A percentile compares a stretch with the other conserved stretches of the same genome.
phyloP scores from a whole-genome alignment of 768 basidiomycete species.

The Phanerochaete carnosa region DNA sequence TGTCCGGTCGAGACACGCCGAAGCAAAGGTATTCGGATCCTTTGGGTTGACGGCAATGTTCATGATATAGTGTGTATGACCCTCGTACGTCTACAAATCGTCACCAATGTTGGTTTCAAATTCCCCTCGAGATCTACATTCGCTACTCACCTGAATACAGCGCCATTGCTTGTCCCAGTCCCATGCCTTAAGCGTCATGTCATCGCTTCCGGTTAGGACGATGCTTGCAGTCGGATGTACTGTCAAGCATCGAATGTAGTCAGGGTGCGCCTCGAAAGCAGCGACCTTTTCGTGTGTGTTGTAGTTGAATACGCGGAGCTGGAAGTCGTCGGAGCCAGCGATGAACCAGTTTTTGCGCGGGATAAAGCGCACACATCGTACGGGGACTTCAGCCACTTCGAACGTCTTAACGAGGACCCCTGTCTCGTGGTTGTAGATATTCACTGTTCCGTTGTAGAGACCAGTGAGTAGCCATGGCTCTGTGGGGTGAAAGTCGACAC shows the following conservation, averaged over 20 bases:
- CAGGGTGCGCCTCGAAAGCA: constrained; percentile 95
- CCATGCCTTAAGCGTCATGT: constrained; percentile 99
- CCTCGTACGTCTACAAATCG: constrained; percentile 76
- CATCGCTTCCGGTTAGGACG: constrained; percentile 93
- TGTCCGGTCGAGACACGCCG: constrained; percentile 95
- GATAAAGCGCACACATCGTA: constrained; percentile 94
- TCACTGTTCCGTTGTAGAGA: constrained; percentile 96
- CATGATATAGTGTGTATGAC: constrained; percentile 99
- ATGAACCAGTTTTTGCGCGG: constrained; percentile 98
- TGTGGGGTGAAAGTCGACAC: constrained; percentile 94
- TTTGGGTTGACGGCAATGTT: constrained; percentile 96
- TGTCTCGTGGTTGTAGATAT: constrained; percentile 96
- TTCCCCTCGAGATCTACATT: background rate
- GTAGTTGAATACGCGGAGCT: constrained; percentile 96
- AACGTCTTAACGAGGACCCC: constrained; percentile 93
- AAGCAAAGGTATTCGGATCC: constrained; percentile 95
- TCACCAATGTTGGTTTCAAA: background rate
- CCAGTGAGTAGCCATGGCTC: constrained; percentile 93
- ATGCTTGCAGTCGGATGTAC: constrained; percentile 93
- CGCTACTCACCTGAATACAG: constrained; percentile 75
- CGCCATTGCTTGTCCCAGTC: constrained; percentile 99
- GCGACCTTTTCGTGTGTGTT: constrained; percentile 97
- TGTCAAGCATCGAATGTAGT: constrained; percentile 95
- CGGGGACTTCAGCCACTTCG: constrained; percentile 96
- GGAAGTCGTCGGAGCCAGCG: constrained; percentile 84